Evolutionary conservation across 2,329 filamentous ascomycete genomes (phyloP).

Genomic region (Aspergillus awamori): DNA sequence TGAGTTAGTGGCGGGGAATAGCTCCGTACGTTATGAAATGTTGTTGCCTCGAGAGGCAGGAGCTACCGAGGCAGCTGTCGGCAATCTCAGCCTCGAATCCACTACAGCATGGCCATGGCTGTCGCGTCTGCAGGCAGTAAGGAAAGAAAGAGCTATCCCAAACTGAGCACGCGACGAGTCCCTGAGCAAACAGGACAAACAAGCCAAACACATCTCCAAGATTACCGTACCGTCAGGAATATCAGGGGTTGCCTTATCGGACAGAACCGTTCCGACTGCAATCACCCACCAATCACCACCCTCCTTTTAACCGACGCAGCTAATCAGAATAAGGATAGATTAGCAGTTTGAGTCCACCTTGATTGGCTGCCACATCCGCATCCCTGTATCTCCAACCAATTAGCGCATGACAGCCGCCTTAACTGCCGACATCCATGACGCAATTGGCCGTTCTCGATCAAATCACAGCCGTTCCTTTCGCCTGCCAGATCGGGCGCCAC

Average conservation of each 20-base stretch:
- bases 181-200: background rate
- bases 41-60: background rate
- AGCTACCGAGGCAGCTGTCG: background rate
- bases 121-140: background rate
- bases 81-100: background rate
- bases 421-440: slow-evolving; percentile 5
- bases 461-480: background rate
- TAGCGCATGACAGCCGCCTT: background rate
- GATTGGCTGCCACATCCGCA: slow-evolving; percentile 4
- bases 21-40: background rate
- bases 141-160: background rate
- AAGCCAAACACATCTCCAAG: background rate
- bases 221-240: background rate
- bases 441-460: slow-evolving; percentile 3
- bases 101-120: background rate
- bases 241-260: background rate
- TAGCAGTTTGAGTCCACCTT: background rate
- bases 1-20: background rate
- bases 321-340: background rate
- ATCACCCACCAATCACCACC: background rate
- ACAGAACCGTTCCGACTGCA: background rate
- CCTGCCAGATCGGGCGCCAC: background rate
- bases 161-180: background rate
- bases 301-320: background rate
- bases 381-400: slow-evolving; percentile 10